phyloP scores from a whole-genome alignment of 1,139 yeast species.

The Kurtzmaniella quercitrusa region DNA sequence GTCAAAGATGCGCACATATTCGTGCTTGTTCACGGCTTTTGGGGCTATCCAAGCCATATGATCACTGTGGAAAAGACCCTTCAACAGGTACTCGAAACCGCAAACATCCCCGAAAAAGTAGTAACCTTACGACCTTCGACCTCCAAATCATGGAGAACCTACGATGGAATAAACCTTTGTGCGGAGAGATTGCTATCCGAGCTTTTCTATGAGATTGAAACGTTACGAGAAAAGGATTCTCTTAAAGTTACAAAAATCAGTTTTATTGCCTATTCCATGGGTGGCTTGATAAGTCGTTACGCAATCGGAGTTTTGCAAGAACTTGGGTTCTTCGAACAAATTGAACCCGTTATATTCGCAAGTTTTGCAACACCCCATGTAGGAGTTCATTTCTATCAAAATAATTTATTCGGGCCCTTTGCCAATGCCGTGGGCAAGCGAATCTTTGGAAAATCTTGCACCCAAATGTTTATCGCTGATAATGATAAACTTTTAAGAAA shows the following conservation, averaged over 20 bases:
- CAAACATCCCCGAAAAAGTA: conserved; percentile 36
- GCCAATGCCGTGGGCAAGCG: conserved; percentile 60
- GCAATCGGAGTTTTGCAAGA: conserved; percentile 64
- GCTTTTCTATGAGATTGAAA: conserved; percentile 52
- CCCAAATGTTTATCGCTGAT: conserved; percentile 61
- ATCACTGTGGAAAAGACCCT: conserved; percentile 53
- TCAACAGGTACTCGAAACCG: conserved; percentile 29
- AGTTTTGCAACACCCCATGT: conserved; percentile 93
- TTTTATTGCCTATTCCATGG: conserved; percentile 42
- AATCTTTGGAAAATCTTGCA: conserved; percentile 70
- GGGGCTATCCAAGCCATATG: conserved; percentile 83
- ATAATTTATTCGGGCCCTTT: conserved; percentile 37
- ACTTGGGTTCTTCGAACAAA: conserved; percentile 50
- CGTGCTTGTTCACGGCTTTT: conserved; percentile 81
- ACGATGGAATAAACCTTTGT: conserved; percentile 76
- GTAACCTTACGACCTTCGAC: conserved; percentile 62
- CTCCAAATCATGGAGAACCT: conserved; percentile 74
- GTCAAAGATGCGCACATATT: conserved; percentile 54
- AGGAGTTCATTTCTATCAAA: conserved; percentile 55
- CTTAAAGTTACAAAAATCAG: conserved; percentile 36
- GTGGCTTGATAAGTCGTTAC: conserved; percentile 51
- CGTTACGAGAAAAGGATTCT: conserved; percentile 36
- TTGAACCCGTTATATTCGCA: conserved; percentile 63
- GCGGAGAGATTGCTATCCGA: conserved; percentile 70
- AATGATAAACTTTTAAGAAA: conserved; percentile 41